Evolutionary conservation across 148 eudicot species (phyloP), one percentile per base, ranked within the genome.

Genomic region (Diospyros lotus): DNA sequence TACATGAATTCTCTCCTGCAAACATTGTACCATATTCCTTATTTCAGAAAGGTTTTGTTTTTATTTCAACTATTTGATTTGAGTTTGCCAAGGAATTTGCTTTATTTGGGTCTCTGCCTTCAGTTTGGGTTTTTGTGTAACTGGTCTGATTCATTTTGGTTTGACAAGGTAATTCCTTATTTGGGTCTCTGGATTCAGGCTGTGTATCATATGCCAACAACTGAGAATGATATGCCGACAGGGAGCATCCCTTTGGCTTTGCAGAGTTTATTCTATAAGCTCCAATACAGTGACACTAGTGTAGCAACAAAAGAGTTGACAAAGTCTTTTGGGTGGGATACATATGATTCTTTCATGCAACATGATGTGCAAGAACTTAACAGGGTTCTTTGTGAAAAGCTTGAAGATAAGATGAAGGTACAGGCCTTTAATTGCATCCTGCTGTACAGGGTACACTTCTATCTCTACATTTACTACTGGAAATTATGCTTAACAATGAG

Each of bases 1-100:
- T 81, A 81, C 55, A 81, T 81, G 83, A 81, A 81, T 63, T 81
- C 83, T 72, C 74, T 81, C 45, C 83, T 81, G 63, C 83, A 80
- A 52, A 75, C 82, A 18, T 65, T 80, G 72, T 80, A 80, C 71
- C 82, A 80, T 72, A 75, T 80, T 80, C 64, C 82, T 56, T 76
- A 81, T 71, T 81, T 81, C 55, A 76, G 83, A 73, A 81, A 81
- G 83, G 83, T 77, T 28, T 28, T 28, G 28, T 28, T 28, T 0
- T 28, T 28, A 0, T 28, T 28, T 28, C 28, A 28, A 0, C 28
- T 28, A 28, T 28, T 28, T 28, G 28, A 28, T 28, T 28, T 28
- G 28, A 28, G 28, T 28, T 28, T 28, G 28, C 28, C 28, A 28
- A 28, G 28, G 28, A 28, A 28, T 28, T 28, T 28, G 28, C 28